These are phyloP conservation scores for Mycena citricolor DNA, from an alignment of 1,284 basidiomycete genomes.

Conservation along the genomic window DNA sequence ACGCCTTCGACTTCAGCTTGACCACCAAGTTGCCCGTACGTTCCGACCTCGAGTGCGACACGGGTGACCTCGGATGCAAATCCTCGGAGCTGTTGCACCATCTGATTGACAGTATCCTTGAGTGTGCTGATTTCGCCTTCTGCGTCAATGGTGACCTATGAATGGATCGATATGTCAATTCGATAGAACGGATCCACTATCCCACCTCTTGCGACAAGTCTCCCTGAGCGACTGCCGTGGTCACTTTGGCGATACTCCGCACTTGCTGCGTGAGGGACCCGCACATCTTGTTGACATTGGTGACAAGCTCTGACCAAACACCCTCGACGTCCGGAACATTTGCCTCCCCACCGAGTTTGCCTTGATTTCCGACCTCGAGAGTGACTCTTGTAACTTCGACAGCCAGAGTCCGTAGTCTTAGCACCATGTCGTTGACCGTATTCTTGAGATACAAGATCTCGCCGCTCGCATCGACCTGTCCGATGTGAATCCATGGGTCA, in stretches of 20 bases:
- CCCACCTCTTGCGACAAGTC: slow-evolving; percentile 89
- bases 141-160: slow-evolving; percentile 65
- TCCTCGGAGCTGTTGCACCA: slow-evolving; percentile 74
- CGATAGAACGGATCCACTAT: too few species aligned
- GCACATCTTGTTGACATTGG: slow-evolving; percentile 94
- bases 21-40: slow-evolving; percentile 85
- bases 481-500: background rate
- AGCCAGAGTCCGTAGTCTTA: slow-evolving; percentile 79
- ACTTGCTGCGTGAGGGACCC: slow-evolving; percentile 93
- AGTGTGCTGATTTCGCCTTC: slow-evolving; percentile 77
- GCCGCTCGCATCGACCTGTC: slow-evolving; percentile 83
- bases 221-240: slow-evolving; percentile 88
- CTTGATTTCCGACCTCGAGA: slow-evolving; percentile 85
- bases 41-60: slow-evolving; percentile 89
- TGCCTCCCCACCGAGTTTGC: slow-evolving; percentile 90
- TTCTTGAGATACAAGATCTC: slow-evolving; percentile 98
- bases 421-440: slow-evolving; percentile 92
- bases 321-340: slow-evolving; percentile 93
- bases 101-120: slow-evolving; percentile 30
- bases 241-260: slow-evolving; percentile 88
- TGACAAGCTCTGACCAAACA: slow-evolving; percentile 90
- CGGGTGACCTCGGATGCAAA: slow-evolving; percentile 95
- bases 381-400: slow-evolving; percentile 97
- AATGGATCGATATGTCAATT: too few species aligned
- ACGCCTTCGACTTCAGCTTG: slow-evolving; percentile 92